These are phyloP conservation scores for Boletus edulis DNA, from an alignment of 768 basidiomycete species.

Conservation along the genomic window DNA sequence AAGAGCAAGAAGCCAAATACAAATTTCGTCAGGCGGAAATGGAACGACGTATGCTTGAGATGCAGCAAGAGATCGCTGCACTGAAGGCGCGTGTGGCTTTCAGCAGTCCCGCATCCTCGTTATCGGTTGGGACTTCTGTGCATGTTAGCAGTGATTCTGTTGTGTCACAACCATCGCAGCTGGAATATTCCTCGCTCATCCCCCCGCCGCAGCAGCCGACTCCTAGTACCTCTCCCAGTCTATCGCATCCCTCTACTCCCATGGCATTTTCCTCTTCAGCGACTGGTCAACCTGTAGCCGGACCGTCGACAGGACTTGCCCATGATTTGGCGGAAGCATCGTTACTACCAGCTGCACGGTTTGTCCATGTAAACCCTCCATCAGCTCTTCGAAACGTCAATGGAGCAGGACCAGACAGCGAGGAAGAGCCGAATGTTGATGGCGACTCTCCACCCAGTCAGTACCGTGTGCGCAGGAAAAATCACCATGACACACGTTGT, in stretches of 20 bases:
- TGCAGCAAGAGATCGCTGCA: slow-evolving; percentile 51
- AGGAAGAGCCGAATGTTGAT: slow-evolving; percentile 35
- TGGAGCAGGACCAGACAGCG: slow-evolving; percentile 36
- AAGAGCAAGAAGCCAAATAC: slow-evolving; percentile 62
- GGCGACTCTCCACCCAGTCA: slow-evolving; percentile 33
- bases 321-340: slow-evolving; percentile 4
- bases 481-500: slow-evolving; percentile 62
- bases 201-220: slow-evolving; percentile 27
- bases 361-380: slow-evolving; percentile 15
- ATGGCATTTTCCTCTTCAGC: slow-evolving; percentile 20
- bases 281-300: slow-evolving; percentile 11
- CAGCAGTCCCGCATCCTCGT: slow-evolving; percentile 11
- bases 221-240: slow-evolving; percentile 28
- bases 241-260: slow-evolving; percentile 28
- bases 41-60: slow-evolving; percentile 52
- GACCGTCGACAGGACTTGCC: slow-evolving; percentile 1
- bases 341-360: slow-evolving; percentile 16
- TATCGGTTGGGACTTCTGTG: slow-evolving; percentile 1
- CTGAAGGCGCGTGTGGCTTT: slow-evolving; percentile 42
- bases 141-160: neutral
- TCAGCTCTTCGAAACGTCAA: slow-evolving; percentile 16
- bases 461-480: slow-evolving; percentile 44
- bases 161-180: slow-evolving; percentile 7
- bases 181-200: slow-evolving; percentile 2
- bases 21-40: slow-evolving; percentile 54